Percentiles rank a stretch among this genome's conserved stretches.
Conservation (phyloP, 140 eudicot species). For the Oenanthe javanica region DNA sequence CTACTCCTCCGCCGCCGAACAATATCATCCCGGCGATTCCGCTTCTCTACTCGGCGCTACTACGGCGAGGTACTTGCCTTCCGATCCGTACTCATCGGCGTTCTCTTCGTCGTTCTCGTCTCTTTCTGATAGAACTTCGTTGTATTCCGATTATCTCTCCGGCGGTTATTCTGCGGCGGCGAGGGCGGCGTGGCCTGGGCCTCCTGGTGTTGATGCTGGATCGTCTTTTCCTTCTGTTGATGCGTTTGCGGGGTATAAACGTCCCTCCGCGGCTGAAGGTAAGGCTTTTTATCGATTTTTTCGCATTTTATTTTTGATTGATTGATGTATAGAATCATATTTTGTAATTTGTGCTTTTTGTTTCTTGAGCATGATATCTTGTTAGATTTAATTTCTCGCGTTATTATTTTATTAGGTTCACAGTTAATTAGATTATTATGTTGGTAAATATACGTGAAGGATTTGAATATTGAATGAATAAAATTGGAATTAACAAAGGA, state of each 20-base stretch:
- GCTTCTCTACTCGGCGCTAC: slow-evolving; percentile 31
- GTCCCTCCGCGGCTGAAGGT: slow-evolving; percentile 58
- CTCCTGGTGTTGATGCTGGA: slow-evolving; percentile 47
- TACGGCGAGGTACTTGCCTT: slow-evolving; percentile 26
- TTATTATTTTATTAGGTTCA: background rate
- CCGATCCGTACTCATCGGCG: slow-evolving; percentile 36
- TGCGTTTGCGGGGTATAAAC: slow-evolving; percentile 39
- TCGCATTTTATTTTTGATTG: background rate
- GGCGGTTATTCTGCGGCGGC: slow-evolving; percentile 21
- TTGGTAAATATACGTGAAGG: background rate
- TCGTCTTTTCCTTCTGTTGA: slow-evolving; percentile 20
- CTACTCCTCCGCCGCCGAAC: slow-evolving; percentile 40
- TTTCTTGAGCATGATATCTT: background rate
- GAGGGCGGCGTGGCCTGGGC: slow-evolving; percentile 36
- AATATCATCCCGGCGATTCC: slow-evolving; percentile 41
- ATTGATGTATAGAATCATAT: background rate
- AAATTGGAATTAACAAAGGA: background rate
- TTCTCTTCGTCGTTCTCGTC: slow-evolving; percentile 21
- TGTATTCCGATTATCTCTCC: slow-evolving; percentile 2
- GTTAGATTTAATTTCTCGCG: background rate
- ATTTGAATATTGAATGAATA: background rate
- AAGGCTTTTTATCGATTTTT: slow-evolving; percentile 20
- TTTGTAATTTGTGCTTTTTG: background rate
- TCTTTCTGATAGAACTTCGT: background rate
- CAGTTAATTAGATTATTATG: background rate